Evolutionary conservation across 2,329 filamentous ascomycete genomes (phyloP).

Genomic region (Claviceps pazoutovae): DNA sequence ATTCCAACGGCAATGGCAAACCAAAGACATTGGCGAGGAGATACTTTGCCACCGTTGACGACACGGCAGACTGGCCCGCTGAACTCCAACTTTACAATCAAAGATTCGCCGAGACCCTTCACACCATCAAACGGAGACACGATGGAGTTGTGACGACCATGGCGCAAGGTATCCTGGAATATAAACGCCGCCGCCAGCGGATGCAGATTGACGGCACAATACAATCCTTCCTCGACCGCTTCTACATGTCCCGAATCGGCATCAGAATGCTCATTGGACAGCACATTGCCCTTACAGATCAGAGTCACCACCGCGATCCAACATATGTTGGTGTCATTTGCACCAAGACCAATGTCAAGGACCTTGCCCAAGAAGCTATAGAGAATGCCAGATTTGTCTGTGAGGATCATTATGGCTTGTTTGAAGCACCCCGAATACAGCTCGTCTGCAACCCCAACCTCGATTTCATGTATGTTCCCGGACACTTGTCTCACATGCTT

Average conservation of each 20-base stretch:
- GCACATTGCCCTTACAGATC: conserved; percentile 92
- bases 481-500: conserved; percentile 98
- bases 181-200: conserved; percentile 88
- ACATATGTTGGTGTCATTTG: conserved; percentile 98
- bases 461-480: conserved; percentile 98
- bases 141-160: conserved; percentile 97
- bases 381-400: conserved; percentile 98
- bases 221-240: conserved; percentile 92
- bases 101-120: conserved; percentile 73
- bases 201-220: conserved; percentile 98
- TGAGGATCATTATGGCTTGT: conserved; percentile 94
- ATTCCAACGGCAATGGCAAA: conserved; percentile 31
- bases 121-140: conserved; percentile 90
- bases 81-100: conserved; percentile 91
- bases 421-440: conserved; percentile 92
- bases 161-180: conserved; percentile 93
- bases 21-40: conserved; percentile 35
- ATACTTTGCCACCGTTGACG: conserved; percentile 90
- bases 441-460: conserved; percentile 88
- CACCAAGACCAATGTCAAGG: conserved; percentile 92
- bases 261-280: conserved; percentile 99
- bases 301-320: conserved; percentile 76
- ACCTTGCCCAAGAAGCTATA: conserved; percentile 91
- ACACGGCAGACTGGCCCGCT: conserved; percentile 78
- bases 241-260: conserved; percentile 99